Conservation (phyloP, 176 grass and related monocot species). For the Bromus sterilis region DNA sequence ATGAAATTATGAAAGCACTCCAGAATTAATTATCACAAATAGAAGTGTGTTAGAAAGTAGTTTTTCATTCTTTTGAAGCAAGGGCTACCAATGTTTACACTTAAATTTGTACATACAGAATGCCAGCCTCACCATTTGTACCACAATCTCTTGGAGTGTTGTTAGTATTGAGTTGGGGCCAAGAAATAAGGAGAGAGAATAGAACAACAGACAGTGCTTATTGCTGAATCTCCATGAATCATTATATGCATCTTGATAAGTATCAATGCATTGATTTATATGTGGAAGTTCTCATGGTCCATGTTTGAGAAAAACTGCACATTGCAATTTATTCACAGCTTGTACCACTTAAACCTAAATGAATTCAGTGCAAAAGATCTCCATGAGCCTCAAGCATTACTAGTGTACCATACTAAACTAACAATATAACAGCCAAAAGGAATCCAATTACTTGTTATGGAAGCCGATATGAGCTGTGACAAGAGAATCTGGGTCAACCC, state of each 20-base stretch:
- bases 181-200: neutral
- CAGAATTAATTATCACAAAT: neutral
- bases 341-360: neutral
- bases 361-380: neutral
- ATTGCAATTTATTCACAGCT: neutral
- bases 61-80: neutral
- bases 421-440: neutral
- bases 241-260: neutral
- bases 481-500: slow-evolving; percentile 20
- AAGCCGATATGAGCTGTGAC: neutral
- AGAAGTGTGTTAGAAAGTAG: neutral
- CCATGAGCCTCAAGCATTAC: neutral
- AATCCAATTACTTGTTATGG: neutral
- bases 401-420: neutral
- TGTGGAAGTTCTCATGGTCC: neutral
- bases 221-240: neutral
- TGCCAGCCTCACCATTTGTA: neutral
- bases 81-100: neutral
- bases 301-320: neutral
- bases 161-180: neutral
- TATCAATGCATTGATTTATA: neutral
- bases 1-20: neutral
- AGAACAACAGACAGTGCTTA: neutral
- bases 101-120: neutral
- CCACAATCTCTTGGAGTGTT: neutral